phyloP scores from a whole-genome alignment of 202 grass and related monocot species.

The Setaria italica region DNA sequence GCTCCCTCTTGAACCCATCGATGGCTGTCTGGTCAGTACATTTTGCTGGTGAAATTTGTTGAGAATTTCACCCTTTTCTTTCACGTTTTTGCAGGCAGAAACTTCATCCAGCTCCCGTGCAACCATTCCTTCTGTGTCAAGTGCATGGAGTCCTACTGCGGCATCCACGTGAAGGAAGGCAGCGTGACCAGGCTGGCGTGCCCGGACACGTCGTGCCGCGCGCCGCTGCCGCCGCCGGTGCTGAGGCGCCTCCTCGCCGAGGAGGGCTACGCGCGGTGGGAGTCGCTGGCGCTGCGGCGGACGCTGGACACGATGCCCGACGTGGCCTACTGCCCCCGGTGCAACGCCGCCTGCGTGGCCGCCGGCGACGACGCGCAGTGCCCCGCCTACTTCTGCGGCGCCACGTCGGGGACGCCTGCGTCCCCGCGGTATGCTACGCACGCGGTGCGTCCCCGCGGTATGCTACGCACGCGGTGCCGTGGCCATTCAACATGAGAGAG shows the following conservation, averaged over 20 bases:
- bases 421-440: slow-evolving; percentile 7
- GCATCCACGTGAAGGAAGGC: slow-evolving; percentile 22
- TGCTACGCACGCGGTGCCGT: neutral
- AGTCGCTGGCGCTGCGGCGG: slow-evolving; percentile 1
- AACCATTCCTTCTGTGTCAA: neutral
- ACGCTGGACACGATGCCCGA: slow-evolving; percentile 31
- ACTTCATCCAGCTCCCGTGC: neutral
- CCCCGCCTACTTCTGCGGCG: slow-evolving; percentile 13
- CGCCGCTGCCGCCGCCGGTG: neutral
- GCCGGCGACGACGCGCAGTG: slow-evolving; percentile 30
- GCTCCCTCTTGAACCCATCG: neutral
- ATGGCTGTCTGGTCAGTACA: neutral
- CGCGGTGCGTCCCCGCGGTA: slow-evolving; percentile 32
- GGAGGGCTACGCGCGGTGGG: slow-evolving; percentile 2
- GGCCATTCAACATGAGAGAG: neutral
- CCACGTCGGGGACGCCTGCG: neutral
- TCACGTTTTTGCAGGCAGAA: neutral
- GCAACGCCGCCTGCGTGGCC: slow-evolving; percentile 19
- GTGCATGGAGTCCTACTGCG: slow-evolving; percentile 18
- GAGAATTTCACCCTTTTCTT: neutral
- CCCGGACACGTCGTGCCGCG: slow-evolving; percentile 26
- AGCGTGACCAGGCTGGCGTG: neutral
- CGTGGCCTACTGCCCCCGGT: slow-evolving; percentile 15
- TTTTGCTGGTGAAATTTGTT: neutral
- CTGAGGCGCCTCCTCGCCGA: slow-evolving; percentile 1